phyloP scores from a whole-genome alignment of 768 basidiomycete genomes.

The Gautieria morchelliformis region DNA sequence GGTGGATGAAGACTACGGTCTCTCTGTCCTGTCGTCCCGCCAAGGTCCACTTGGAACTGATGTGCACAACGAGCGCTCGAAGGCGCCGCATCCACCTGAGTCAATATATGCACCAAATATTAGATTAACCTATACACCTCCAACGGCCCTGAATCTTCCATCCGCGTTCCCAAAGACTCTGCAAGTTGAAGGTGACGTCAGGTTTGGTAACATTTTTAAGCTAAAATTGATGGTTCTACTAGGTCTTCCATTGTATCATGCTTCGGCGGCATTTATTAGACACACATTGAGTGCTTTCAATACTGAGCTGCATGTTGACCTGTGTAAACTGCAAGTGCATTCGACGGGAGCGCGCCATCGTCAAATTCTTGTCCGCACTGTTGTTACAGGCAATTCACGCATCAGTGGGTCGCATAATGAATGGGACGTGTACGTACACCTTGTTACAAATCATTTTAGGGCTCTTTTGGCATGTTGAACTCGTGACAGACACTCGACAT shows the following conservation, averaged over 20 bases:
- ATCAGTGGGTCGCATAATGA: conserved; percentile 54
- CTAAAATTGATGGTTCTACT: neutral
- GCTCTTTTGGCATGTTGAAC: too few relatives aligned
- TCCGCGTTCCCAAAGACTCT: conserved; percentile 61
- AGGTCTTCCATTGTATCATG: conserved; percentile 67
- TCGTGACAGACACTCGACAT: conserved; percentile 55
- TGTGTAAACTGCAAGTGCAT: conserved; percentile 37
- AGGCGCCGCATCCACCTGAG: conserved; percentile 2
- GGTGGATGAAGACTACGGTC: neutral
- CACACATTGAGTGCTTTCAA: conserved; percentile 72
- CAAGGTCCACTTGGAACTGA: neutral
- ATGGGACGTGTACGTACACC: conserved; percentile 59
- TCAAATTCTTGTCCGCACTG: conserved; percentile 50
- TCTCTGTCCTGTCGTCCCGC: neutral
- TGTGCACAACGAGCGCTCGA: neutral
- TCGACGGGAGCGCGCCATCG: conserved; percentile 26
- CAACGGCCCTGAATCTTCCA: conserved; percentile 40
- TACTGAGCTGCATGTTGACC: conserved; percentile 48
- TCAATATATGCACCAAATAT: conserved; percentile 52
- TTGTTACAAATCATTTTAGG: neutral
- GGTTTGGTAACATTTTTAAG: neutral
- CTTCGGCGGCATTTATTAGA: conserved; percentile 58
- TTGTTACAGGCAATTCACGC: conserved; percentile 48
- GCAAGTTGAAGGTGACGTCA: conserved; percentile 51
- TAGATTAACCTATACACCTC: conserved; percentile 59